Evolutionary conservation across 306 rosid species (phyloP).

Genomic region (Ormosia semicastrata): DNA sequence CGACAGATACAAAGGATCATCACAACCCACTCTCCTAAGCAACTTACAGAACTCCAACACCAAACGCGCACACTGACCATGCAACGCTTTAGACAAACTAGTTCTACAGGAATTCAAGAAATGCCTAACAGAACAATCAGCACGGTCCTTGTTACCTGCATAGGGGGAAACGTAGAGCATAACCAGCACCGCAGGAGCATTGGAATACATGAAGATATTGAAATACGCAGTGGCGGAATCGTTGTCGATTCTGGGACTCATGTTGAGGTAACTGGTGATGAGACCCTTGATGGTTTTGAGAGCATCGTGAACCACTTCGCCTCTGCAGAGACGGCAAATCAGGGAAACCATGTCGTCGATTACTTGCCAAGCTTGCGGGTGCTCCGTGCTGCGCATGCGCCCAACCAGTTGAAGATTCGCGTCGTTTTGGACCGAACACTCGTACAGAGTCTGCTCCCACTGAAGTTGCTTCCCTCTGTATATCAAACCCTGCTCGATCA

Average conservation of each 20-base stretch:
- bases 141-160: conserved; percentile 34
- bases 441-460: conserved; percentile 48
- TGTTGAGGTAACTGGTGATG: conserved; percentile 25
- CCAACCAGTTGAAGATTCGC: conserved; percentile 61
- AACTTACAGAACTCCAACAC: conserved; percentile 66
- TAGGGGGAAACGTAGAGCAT: conserved; percentile 50
- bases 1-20: conserved; percentile 50
- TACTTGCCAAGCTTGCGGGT: conserved; percentile 47
- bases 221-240: conserved; percentile 34
- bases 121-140: conserved; percentile 44
- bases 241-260: conserved; percentile 21
- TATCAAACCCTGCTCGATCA: conserved; percentile 53
- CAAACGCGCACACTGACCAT: conserved; percentile 37
- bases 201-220: conserved; percentile 45
- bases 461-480: conserved; percentile 66
- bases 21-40: conserved; percentile 45
- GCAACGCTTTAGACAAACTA: conserved; percentile 11
- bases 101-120: conserved; percentile 37
- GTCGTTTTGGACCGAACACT: conserved; percentile 66
- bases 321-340: conserved; percentile 44
- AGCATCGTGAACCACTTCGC: conserved; percentile 23
- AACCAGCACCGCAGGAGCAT: conserved; percentile 50
- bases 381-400: conserved; percentile 53
- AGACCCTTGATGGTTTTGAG: conserved; percentile 15
- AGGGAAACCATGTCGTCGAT: conserved; percentile 44